Base-by-base conservation (phyloP, 2,329 filamentous ascomycete species). In the Neofusicoccum umdonicola region DNA sequence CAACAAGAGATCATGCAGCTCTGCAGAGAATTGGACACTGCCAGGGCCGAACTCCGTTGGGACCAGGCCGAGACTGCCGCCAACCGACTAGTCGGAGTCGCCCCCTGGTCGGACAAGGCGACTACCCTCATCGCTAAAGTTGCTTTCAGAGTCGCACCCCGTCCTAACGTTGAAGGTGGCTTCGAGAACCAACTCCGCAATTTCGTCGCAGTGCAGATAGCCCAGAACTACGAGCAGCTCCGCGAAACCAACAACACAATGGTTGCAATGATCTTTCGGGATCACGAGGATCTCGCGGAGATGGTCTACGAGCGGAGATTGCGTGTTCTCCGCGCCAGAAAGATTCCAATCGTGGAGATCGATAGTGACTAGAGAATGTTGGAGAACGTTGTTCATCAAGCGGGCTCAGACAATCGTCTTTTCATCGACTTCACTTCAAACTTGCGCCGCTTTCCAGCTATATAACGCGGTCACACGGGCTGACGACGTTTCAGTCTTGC, bases 211-310 rank as follows among this genome's bases (percentile, higher is more conserved):
- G 39, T 34, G 1, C 39, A 58, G 6, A n/a, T 58, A 1, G 9
- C 8, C 7, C 11, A 3, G 8, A 35, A 17, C 4, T 58, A 58
- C 13, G 54, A 58, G n/a, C 17, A 12, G 3, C 22, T 58, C 1
- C n/a, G 54, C 15, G 22, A 31, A 8, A 45, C 9, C 3, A 17
- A 12, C n/a, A 58, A 58, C 27, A 27, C 8, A 0, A 27, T 50
- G 17, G 13, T 61, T 2, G 27, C 57, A 1, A 39, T 19, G 17
- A n/a, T 61, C 12, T 27, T 61, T 0, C 13, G n/a, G 17, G 57
- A 61, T 4, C 57, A 61, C 4, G 57, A 61, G 57, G 57, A 61
- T 41, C 39, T 61, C 7, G 57, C 57, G 44, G 42, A 61, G 39
- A 47, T 39, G 44, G 57, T 61, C 2, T 61, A 61, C 12, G 44